phyloP scores from a whole-genome alignment of 148 eudicot species.

The Nepenthes gracilis region DNA sequence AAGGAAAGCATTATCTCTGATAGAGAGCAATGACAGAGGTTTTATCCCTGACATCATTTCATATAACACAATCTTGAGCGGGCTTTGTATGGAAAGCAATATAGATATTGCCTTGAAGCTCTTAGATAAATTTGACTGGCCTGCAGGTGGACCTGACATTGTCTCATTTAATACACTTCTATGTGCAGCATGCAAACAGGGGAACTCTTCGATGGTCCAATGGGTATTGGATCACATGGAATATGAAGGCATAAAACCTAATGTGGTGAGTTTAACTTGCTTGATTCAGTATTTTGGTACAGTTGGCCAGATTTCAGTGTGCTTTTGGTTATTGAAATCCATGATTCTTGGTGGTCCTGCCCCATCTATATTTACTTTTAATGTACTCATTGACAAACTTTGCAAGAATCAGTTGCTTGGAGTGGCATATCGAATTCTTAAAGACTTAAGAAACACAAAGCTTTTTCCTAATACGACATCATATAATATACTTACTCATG shows the following conservation, averaged over 20 bases:
- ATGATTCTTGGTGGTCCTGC: conserved; percentile 30
- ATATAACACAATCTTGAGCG: conserved; percentile 38
- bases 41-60: conserved; percentile 31
- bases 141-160: conserved; percentile 27
- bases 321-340: conserved; percentile 25
- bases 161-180: conserved; percentile 45
- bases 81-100: conserved; percentile 21
- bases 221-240: conserved; percentile 33
- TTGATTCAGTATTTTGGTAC: conserved; percentile 40
- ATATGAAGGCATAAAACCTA: conserved; percentile 27
- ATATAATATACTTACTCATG: conserved; percentile 37
- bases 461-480: conserved; percentile 29
- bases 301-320: conserved; percentile 22
- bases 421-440: conserved; percentile 20
- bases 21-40: conserved; percentile 22
- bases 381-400: conserved; percentile 27
- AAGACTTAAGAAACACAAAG: conserved; percentile 20
- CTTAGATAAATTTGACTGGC: conserved; percentile 23
- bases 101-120: conserved; percentile 29
- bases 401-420: conserved; percentile 32
- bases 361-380: conserved; percentile 36
- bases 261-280: conserved; percentile 34
- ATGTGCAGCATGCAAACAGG: conserved; percentile 39
- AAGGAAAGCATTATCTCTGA: conserved; percentile 23
- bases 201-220: conserved; percentile 22